Evolutionary conservation across 306 rosid species (phyloP).

Genomic region (Cucurbita moschata): DNA sequence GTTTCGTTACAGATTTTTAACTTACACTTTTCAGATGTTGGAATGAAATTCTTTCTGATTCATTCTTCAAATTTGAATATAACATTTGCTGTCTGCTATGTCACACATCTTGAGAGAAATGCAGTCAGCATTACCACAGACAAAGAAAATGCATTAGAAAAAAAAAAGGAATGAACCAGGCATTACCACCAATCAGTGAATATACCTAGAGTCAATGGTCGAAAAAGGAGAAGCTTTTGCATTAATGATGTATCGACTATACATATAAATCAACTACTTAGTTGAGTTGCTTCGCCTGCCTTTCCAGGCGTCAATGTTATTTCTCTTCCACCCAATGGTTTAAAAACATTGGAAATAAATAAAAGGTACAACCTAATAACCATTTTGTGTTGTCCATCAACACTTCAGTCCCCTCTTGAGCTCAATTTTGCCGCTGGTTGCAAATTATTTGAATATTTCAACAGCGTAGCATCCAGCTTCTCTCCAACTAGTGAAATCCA

Average conservation of each 20-base stretch:
- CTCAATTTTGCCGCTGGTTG: constrained; percentile 23
- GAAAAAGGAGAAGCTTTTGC: constrained; percentile 2
- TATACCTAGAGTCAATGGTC: background rate
- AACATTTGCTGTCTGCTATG: background rate
- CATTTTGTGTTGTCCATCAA: background rate
- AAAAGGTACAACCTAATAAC: background rate
- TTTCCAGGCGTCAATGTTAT: background rate
- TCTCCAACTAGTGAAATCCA: constrained; percentile 48
- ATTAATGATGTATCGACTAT: background rate
- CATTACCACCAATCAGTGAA: background rate
- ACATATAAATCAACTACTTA: background rate
- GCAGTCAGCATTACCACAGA: background rate
- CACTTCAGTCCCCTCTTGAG: constrained; percentile 14
- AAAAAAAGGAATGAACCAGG: background rate
- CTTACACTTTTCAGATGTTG: constrained; percentile 39
- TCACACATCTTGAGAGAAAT: background rate
- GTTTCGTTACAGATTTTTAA: constrained; percentile 20
- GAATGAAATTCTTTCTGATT: constrained; percentile 17
- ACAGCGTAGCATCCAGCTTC: constrained; percentile 57
- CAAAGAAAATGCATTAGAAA: background rate
- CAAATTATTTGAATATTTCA: constrained; percentile 22
- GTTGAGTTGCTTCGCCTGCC: background rate
- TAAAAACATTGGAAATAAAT: background rate
- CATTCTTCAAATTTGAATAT: constrained; percentile 3
- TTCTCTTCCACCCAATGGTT: background rate